phyloP scores from a whole-genome alignment of 2,329 filamentous ascomycete species.

The Xylaria sp. region DNA sequence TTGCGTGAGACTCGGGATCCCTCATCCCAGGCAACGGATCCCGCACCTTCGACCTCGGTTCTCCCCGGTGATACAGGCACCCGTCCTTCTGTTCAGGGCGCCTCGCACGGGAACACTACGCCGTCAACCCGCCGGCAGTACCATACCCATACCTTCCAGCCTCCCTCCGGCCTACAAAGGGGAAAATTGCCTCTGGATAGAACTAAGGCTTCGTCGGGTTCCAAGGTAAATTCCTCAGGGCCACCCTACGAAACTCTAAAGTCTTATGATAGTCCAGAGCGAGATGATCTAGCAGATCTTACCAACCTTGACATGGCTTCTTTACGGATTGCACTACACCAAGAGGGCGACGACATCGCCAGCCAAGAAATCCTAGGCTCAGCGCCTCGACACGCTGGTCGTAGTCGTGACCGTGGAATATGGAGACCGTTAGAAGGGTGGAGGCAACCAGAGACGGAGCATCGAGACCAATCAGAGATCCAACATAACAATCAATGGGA shows the following conservation, averaged over 20 bases:
- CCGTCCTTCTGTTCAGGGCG: conserved; percentile 37
- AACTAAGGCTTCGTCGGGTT: not conserved
- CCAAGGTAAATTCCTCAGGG: not conserved
- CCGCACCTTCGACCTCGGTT: conserved; percentile 22
- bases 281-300: not conserved
- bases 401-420: too few species aligned
- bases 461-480: too few species aligned
- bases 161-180: not conserved
- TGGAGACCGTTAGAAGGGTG: too few species aligned
- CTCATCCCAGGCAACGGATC: conserved; percentile 37
- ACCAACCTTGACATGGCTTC: too few species aligned
- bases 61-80: conserved; percentile 29
- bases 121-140: conserved; percentile 47
- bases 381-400: too few species aligned
- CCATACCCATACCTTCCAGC: not conserved
- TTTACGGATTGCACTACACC: too few species aligned
- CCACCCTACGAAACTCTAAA: too few species aligned
- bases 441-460: too few species aligned
- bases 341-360: too few species aligned
- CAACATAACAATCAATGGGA: too few species aligned
- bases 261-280: too few species aligned
- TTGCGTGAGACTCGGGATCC: conserved; percentile 35
- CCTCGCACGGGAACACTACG: conserved; percentile 25
- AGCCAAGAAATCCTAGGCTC: too few species aligned
- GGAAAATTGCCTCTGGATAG: not conserved